Evolutionary conservation across 768 basidiomycete genomes (phyloP), one percentile per base, ranked within the genome.

Genomic region (Botryobasidium botryosum): DNA sequence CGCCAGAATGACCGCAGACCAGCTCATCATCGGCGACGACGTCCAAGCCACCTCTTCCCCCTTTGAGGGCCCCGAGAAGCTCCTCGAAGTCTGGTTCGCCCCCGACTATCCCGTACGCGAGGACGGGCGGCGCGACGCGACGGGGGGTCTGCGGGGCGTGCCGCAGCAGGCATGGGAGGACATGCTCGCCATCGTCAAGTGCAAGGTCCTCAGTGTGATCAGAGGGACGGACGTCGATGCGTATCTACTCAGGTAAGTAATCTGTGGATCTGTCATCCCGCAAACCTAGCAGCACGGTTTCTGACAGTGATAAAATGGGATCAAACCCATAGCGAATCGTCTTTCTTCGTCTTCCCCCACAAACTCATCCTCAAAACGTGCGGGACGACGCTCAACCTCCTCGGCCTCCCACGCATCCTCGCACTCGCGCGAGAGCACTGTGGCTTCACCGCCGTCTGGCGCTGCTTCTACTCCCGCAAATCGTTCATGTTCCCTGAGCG

Each of bases 401-500:
- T 92, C 50, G 94, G 94, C 10, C 71, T 99, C 41, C 86, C 88
- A 18, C 76, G 87, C 47, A 92, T 99, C 55, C 82, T 99, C 48
- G 79, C 88, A 55, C 92, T 97, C 57, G 94, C 94, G 2, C 68
- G 73, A 28, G 64, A 68, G 5, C 64, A 79, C 31, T 81, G 79
- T 8, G 68, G 71, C 40, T 62, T 87, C 49, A 66, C 66, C 21
- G 68, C 71, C 27, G 85, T 96, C 26, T 74, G 87, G 61, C 75
- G 87, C 50, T 88, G 84, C 62, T 99, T 97, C 68, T 99, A 97
- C 66, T 94, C 90, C 33, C 79, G 92, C 53, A 99, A 97, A 64
- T 81, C 83, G 5, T 99, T 97, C 73, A 96, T 97, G 83, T 99
- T 96, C 62, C 94, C 94, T 6, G 94, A 99, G 60, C 76, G 84